phyloP scores from a whole-genome alignment of 305 asterid genomes.

The Rubia peregrina region DNA sequence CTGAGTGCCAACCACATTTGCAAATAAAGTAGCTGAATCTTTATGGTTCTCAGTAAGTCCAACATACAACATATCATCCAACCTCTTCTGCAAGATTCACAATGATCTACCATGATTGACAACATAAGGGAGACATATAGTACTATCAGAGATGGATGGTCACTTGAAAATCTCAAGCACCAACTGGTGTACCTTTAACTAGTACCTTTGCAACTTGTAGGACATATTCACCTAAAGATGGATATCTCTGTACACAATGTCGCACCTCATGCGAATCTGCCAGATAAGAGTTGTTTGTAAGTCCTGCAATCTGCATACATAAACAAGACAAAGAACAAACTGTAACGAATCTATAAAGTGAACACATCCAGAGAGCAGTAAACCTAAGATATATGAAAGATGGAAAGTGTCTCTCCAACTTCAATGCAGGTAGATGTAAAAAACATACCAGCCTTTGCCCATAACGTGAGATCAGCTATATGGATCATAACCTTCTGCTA shows the following conservation, averaged over 20 bases:
- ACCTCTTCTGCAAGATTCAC: conserved; percentile 70
- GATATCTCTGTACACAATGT: conserved; percentile 67
- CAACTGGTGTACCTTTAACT: conserved; percentile 15
- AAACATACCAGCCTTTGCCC: neutral
- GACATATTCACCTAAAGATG: conserved; percentile 69
- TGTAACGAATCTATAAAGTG: neutral
- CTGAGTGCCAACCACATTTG: conserved; percentile 89
- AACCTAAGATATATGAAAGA: neutral
- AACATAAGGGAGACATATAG: conserved; percentile 20
- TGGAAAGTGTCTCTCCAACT: neutral
- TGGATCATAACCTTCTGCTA: neutral
- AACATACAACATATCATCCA: conserved; percentile 79
- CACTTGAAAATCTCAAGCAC: neutral
- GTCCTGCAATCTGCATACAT: conserved; percentile 71
- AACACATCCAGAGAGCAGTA: neutral
- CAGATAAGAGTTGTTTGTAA: conserved; percentile 79
- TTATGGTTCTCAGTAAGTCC: conserved; percentile 91
- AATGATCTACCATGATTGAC: conserved; percentile 34
- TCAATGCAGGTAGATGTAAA: neutral
- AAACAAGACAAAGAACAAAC: conserved; percentile 7
- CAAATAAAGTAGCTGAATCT: conserved; percentile 89
- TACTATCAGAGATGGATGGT: conserved; percentile 5
- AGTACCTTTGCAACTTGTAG: conserved; percentile 94
- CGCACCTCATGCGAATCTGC: conserved; percentile 82
- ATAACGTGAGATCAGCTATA: neutral